Conservation (phyloP, 495 filamentous ascomycete species). For the Penicillium antarcticum region DNA sequence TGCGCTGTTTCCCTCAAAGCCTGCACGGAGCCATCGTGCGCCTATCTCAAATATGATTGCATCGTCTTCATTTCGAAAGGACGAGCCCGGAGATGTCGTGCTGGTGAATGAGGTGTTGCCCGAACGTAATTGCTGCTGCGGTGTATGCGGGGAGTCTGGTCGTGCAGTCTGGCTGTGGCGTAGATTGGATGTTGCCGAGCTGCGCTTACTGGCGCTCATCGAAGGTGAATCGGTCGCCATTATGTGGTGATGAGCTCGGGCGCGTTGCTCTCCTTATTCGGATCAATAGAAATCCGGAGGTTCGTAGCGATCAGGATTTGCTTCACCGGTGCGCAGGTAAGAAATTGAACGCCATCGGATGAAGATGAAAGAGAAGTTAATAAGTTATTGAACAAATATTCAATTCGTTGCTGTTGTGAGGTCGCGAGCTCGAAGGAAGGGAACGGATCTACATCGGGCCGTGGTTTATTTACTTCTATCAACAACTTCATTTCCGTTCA, state of each 20-base stretch:
- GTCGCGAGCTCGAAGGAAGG: constrained; percentile 10
- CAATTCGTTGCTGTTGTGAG: neutral
- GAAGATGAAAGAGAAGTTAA: neutral
- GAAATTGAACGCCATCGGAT: constrained; percentile 9
- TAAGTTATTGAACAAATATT: neutral
- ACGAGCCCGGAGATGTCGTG: constrained; percentile 67
- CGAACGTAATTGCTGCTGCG: constrained; percentile 35
- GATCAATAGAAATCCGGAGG: constrained; percentile 8
- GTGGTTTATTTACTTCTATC: constrained; percentile 31
- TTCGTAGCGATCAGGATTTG: constrained; percentile 1
- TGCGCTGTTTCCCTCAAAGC: constrained; percentile 75
- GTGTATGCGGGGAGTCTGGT: constrained; percentile 35
- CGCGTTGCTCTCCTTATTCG: constrained; percentile 13
- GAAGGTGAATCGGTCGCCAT: constrained; percentile 10
- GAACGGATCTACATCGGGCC: constrained; percentile 46
- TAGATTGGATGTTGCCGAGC: constrained; percentile 21
- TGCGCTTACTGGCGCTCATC: constrained; percentile 12
- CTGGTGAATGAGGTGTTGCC: constrained; percentile 49
- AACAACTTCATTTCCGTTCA: constrained; percentile 23
- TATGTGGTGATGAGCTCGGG: constrained; percentile 4
- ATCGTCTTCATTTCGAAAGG: constrained; percentile 81
- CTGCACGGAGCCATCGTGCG: constrained; percentile 71
- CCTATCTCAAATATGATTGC: constrained; percentile 80
- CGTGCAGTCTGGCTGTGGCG: constrained; percentile 32
- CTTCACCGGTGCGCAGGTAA: constrained; percentile 3